These are phyloP conservation scores for Lumnitzera racemosa DNA, from an alignment of 345 rosid genomes.

Conservation along the genomic window DNA sequence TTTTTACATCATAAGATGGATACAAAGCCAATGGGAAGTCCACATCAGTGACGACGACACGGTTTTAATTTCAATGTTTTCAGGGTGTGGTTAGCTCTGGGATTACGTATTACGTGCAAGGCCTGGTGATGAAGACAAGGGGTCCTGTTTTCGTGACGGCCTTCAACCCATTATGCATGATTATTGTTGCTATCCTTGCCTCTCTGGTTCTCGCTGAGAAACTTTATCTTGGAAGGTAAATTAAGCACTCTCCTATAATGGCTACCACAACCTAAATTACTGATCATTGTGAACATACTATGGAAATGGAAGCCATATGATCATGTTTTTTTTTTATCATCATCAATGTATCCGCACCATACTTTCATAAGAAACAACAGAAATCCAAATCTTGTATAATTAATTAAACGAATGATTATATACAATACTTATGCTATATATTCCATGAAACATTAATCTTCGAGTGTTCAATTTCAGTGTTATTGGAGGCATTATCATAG, in stretches of 20 bases:
- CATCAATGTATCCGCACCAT: too few relatives aligned
- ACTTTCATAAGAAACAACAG: too few relatives aligned
- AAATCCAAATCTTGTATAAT: too few relatives aligned
- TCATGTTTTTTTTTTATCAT: too few relatives aligned
- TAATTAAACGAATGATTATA: too few relatives aligned
- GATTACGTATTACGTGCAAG: slow-evolving; percentile 67
- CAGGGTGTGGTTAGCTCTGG: slow-evolving; percentile 70
- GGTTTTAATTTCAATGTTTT: too few relatives aligned
- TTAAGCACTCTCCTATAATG: neutral
- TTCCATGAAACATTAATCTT: neutral
- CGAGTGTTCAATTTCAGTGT: slow-evolving; percentile 20
- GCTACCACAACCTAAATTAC: neutral
- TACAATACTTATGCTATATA: neutral
- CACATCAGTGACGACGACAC: neutral
- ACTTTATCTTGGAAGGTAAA: slow-evolving; percentile 61
- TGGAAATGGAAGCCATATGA: too few relatives aligned
- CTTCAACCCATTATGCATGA: slow-evolving; percentile 77
- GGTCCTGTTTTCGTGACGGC: slow-evolving; percentile 76
- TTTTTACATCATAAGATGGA: too few relatives aligned
- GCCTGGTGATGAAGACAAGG: slow-evolving; percentile 60
- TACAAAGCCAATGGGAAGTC: too few relatives aligned
- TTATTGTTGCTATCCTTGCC: slow-evolving; percentile 48
- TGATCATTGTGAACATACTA: neutral
- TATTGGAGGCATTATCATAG: slow-evolving; percentile 57
- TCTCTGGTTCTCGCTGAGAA: slow-evolving; percentile 49